Conservation (phyloP, 495 filamentous ascomycete genomes). For the Hyaloscypha finlandica region DNA sequence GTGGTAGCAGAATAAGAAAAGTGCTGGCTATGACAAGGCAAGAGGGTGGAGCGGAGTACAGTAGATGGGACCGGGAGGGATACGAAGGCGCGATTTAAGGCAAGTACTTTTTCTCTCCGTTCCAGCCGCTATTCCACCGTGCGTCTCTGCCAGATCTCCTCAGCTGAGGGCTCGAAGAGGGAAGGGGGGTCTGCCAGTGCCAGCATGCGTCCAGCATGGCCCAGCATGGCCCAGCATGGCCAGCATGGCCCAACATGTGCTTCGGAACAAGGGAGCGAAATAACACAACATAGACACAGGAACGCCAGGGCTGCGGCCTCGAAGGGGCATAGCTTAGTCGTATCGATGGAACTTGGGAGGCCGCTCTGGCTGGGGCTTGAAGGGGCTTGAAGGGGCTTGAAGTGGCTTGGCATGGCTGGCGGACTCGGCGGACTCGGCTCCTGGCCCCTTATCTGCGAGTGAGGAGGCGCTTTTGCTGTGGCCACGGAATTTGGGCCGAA, state of each 20-base stretch:
- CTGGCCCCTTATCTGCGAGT: not conserved
- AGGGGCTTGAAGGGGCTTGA: not conserved
- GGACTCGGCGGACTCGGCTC: not conserved
- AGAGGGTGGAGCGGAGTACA: not conserved
- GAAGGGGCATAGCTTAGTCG: not conserved
- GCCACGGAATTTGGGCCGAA: not conserved
- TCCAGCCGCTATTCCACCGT: not conserved
- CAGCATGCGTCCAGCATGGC: not conserved
- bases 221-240: not conserved
- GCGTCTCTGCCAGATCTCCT: not conserved
- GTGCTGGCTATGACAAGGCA: not conserved
- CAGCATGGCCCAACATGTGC: not conserved
- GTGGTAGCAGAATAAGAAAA: not conserved
- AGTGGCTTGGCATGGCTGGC: not conserved
- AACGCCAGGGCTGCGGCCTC: not conserved
- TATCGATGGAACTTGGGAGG: not conserved
- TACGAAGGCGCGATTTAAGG: not conserved
- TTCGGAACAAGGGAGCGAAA: not conserved
- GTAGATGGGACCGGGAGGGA: not conserved
- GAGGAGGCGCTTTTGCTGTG: not conserved
- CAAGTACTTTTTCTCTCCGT: constrained; percentile 1
- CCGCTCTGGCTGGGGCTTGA: not conserved
- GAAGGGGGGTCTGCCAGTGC: no score
- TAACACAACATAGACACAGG: not conserved
- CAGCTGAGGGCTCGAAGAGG: not conserved